Base-by-base conservation (phyloP, 495 filamentous ascomycete genomes). In the Cercophora scortea region DNA sequence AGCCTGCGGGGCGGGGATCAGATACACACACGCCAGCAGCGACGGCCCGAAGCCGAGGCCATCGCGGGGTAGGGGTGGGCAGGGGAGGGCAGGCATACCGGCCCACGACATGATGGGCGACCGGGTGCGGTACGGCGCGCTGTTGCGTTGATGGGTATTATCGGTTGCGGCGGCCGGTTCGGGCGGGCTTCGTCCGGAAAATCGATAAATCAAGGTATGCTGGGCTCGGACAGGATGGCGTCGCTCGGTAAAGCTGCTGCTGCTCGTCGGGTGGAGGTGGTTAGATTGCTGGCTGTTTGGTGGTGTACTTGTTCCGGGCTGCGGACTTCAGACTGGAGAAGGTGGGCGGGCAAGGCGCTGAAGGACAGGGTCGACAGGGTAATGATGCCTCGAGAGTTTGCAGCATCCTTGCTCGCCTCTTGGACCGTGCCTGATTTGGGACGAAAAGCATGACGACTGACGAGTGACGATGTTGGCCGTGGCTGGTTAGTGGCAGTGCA, bases 101-200 rank as follows among this genome's bases (percentile, higher is more conserved):
- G 78, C 76, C 79, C 79, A 82, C 62, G 79, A 82, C 79, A 82
- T 82, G 60, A 52, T 74, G 59, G 68, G 66, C 61, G 55, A 52
- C 25, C 25, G 5, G 25, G 25, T 25, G 25, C 25, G 25, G 25
- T 25, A 5, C 25, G 25, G 25, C 2, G 25, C 5, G 25, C 2
- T 25, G 25, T 5, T 2, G 25, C 5, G 25, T 25, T 25, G 25
- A 25, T 25, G 25, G 25, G 5, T 2, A 25, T 2, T 25, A 2
- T 25, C 25, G 25, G 5, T 25, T 25, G 25, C 25, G 25, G 25
- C 25, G 25, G 25, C 25, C 25, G 25, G 25, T 5, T 5, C 25
- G 25, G 25, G 25, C 25, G 25, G 25, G 25, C 25, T 25, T 25
- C 25, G 25, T 25, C 25, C 5, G 25, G 25, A 25, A 25, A 25